A percentile compares a stretch with the other conserved stretches of the same genome.
Evolutionary conservation across 768 basidiomycete genomes (phyloP).

Genomic region (Kwoniella dejecticola): DNA sequence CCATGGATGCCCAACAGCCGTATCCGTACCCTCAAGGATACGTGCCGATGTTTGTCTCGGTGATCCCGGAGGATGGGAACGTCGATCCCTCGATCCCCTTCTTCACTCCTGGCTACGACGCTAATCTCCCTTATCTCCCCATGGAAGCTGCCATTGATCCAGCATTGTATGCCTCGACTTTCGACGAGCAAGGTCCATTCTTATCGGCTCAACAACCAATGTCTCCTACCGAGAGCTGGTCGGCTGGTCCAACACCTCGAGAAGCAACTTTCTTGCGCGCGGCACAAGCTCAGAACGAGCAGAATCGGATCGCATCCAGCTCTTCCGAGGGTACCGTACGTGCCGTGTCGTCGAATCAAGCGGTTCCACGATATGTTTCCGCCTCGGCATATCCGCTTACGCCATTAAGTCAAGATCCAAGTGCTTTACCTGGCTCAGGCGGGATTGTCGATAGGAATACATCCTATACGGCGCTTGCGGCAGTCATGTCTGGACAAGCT

Average conservation of each 20-base stretch:
- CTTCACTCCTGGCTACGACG: conserved; percentile 13
- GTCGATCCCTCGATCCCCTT: conserved; percentile 5
- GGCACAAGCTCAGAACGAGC: background rate
- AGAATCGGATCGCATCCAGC: conserved; percentile 19
- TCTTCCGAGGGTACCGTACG: conserved; percentile 6
- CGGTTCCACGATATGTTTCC: conserved; percentile 29
- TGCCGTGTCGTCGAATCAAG: conserved; percentile 6
- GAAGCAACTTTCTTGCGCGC: conserved; percentile 26
- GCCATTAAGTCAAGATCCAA: conserved; percentile 7
- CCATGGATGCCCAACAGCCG: background rate
- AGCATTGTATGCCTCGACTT: background rate
- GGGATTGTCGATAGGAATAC: conserved; percentile 18
- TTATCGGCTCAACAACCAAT: conserved; percentile 26
- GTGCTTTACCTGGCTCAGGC: background rate
- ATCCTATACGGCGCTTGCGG: conserved; percentile 12
- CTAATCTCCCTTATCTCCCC: conserved; percentile 7
- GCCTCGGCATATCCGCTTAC: conserved; percentile 28
- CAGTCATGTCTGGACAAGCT: conserved; percentile 9
- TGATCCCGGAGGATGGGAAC: conserved; percentile 16
- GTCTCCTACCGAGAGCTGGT: conserved; percentile 25
- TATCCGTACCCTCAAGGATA: conserved; percentile 14
- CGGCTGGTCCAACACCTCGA: conserved; percentile 20
- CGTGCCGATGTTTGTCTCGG: conserved; percentile 19
- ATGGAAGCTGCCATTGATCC: conserved; percentile 12
- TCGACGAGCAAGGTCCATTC: conserved; percentile 26